Evolutionary conservation across 192 early-diverging fungal genomes (phyloP).

Genomic region (Chytriomyces sp.): DNA sequence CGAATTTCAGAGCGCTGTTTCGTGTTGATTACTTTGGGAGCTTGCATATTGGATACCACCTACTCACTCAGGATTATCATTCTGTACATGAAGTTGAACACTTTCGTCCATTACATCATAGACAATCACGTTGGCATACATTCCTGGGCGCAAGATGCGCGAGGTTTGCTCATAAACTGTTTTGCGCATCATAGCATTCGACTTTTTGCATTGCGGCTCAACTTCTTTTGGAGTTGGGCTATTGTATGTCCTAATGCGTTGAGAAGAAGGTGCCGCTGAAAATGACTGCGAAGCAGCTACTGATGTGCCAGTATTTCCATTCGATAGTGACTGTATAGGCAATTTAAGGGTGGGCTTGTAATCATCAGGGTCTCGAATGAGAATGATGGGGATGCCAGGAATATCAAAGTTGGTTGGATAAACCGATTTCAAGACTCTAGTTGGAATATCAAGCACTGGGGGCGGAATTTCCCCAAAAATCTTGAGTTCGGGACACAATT

Average conservation of each 20-base stretch:
- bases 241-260: conserved; percentile 9
- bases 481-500: conserved; percentile 32
- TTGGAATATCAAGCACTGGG: conserved; percentile 12
- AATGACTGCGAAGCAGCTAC: not conserved
- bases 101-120: conserved; percentile 54
- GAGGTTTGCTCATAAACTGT: conserved; percentile 58
- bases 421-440: conserved; percentile 5
- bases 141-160: conserved; percentile 36
- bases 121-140: conserved; percentile 33
- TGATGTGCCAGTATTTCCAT: too few species aligned
- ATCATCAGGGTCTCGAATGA: conserved; percentile 24
- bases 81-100: conserved; percentile 3
- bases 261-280: not conserved
- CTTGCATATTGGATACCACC: not conserved
- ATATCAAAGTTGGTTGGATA: conserved; percentile 23
- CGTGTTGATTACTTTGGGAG: not conserved
- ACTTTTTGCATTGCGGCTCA: conserved; percentile 27
- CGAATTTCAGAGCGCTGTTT: conserved; percentile 43
- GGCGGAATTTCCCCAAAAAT: not conserved
- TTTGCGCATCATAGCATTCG: conserved; percentile 31
- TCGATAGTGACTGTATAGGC: not conserved
- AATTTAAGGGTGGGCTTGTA: conserved; percentile 10
- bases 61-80: not conserved
- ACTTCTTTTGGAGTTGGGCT: conserved; percentile 26
- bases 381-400: not conserved